phyloP scores from a whole-genome alignment of 129 eudicot species.

The Daucus carota region DNA sequence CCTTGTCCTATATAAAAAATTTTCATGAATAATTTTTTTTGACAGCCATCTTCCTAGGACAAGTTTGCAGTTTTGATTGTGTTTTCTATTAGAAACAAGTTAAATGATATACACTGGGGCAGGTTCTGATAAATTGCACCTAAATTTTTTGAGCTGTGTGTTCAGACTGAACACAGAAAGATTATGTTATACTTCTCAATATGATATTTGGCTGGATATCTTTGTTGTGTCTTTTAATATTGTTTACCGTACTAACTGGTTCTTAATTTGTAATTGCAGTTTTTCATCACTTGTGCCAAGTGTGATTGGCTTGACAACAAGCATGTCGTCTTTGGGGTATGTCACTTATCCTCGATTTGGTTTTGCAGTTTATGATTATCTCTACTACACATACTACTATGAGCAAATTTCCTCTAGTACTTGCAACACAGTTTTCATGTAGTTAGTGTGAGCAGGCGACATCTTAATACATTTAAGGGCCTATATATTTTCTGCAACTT shows the following conservation, averaged over 20 bases:
- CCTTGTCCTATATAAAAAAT: not conserved
- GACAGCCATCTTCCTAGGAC: not conserved
- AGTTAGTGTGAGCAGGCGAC: not conserved
- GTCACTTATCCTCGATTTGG: not conserved
- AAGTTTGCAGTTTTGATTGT: not conserved
- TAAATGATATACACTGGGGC: not conserved
- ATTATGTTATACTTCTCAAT: not conserved
- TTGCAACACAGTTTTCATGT: not conserved
- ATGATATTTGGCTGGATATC: not conserved
- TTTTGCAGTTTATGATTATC: not conserved
- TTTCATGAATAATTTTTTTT: not conserved
- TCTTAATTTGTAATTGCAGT: slow-evolving; percentile 40
- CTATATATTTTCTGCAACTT: not conserved
- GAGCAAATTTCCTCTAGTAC: not conserved
- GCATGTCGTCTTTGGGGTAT: slow-evolving; percentile 98
- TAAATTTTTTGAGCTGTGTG: not conserved
- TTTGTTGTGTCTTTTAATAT: not conserved
- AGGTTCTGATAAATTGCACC: not conserved
- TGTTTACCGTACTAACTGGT: not conserved
- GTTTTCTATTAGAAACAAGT: not conserved
- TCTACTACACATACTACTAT: not conserved
- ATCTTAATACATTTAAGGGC: not conserved
- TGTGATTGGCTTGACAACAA: slow-evolving; percentile 99
- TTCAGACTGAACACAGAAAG: not conserved
- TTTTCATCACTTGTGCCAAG: slow-evolving; percentile 87